These are phyloP conservation scores for Leccinellum albellum DNA, from an alignment of 768 basidiomycete species.

Conservation along the genomic window DNA sequence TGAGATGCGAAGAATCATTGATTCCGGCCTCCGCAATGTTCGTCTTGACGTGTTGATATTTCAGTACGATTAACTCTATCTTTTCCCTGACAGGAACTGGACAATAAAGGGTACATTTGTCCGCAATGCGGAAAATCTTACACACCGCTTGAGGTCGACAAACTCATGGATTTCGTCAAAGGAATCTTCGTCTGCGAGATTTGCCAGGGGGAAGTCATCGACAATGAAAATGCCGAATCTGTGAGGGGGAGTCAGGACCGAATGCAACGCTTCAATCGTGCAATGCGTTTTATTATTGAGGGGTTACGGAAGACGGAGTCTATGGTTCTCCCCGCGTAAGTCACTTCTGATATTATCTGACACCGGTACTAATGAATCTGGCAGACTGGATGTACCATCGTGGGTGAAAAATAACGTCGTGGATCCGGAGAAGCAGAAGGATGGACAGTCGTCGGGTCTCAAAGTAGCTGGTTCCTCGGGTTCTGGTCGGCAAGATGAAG, in stretches of 20 bases:
- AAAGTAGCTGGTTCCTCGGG: slow-evolving; percentile 73
- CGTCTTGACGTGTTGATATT: slow-evolving; percentile 21
- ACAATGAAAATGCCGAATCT: slow-evolving; percentile 88
- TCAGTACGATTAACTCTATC: not conserved
- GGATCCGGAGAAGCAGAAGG: slow-evolving; percentile 59
- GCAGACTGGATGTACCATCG: slow-evolving; percentile 74
- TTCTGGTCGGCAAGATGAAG: slow-evolving; percentile 60
- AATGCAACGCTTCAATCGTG: slow-evolving; percentile 92
- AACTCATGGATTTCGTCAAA: slow-evolving; percentile 67
- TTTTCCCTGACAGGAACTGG: slow-evolving; percentile 65
- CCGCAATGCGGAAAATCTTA: slow-evolving; percentile 83
- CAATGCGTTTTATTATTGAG: slow-evolving; percentile 84
- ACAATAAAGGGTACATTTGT: slow-evolving; percentile 97
- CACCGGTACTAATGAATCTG: slow-evolving; percentile 1
- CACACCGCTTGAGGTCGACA: slow-evolving; percentile 80
- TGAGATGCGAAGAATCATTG: slow-evolving; percentile 86
- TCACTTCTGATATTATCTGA: slow-evolving; percentile 13
- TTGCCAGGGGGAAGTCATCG: slow-evolving; percentile 80
- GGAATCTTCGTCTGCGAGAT: slow-evolving; percentile 81
- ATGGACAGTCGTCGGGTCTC: slow-evolving; percentile 50
- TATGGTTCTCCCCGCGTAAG: slow-evolving; percentile 80
- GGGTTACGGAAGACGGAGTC: slow-evolving; percentile 86
- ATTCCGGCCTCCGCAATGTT: slow-evolving; percentile 86
- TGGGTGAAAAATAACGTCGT: slow-evolving; percentile 77
- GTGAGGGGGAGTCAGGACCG: slow-evolving; percentile 85